Evolutionary conservation across 495 filamentous ascomycete species (phyloP), one percentile per base, ranked within the genome.

Genomic region (Neurospora sp.): DNA sequence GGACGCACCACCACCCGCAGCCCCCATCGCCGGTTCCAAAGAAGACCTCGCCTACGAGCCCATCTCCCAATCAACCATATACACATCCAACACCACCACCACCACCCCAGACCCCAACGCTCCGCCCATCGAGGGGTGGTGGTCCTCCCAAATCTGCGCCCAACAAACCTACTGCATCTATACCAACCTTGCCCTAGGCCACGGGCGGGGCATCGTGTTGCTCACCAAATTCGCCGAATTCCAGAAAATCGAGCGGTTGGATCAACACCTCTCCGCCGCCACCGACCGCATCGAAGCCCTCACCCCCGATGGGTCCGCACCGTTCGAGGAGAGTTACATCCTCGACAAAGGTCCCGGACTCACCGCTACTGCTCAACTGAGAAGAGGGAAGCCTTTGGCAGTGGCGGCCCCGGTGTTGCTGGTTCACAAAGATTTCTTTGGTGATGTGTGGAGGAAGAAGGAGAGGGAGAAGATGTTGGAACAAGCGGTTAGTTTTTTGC

Each of bases 141-240:
- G 75, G 71, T 46, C 77, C 11, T 74, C 79, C 74, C 76, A 78
- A 27, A 77, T 77, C 74, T 83, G 81, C 73, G 44, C 74, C 31
- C 76, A 73, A 31, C 0, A 16, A 3, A 40, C 70, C n/a, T 83
- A 75, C 76, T 83, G 81, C 74, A 74, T 83, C 73, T 81, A 77
- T 69, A 78, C 79, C 37, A 83, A 82, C 75, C 79, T 42, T 0
- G 46, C 69, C 5, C 23, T 81, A 20, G 74, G 75, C n/a, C 71
- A 75, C 4, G 77, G 77, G 8, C 75, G 78, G 10, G 81, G 80
- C 12, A 73, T 82, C 14, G 77, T 76, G 10, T 41, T 80, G 3
- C 74, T 82, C 0, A 82, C 80, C 14, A 75, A 69, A 8, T 39
- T 62, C 10, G 70, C 74, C 12, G 79, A 83, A 12, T 77, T 75